phyloP scores from a whole-genome alignment of 2,329 filamentous ascomycete species.

The Amylocarpus encephaloides region DNA sequence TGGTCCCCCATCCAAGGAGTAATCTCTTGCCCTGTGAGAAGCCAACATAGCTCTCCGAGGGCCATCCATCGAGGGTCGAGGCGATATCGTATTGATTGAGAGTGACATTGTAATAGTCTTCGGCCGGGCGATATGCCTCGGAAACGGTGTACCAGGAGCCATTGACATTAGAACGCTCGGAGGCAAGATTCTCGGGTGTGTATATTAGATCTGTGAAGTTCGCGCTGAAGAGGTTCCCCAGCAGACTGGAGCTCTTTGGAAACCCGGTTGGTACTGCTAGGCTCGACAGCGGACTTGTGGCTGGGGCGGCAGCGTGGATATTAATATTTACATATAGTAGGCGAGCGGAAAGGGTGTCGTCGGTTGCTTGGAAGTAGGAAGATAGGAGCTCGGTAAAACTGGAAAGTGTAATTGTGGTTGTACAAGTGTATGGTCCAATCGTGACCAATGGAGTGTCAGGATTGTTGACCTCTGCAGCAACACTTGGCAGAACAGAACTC shows the following conservation, averaged over 20 bases:
- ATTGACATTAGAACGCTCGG: constrained; percentile 51
- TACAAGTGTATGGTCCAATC: constrained; percentile 51
- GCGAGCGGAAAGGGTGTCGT: constrained; percentile 48
- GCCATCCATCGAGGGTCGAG: constrained; percentile 56
- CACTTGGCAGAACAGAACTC: constrained; percentile 15
- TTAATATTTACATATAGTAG: constrained; percentile 50
- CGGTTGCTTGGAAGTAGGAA: constrained; percentile 47
- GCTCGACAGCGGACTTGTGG: constrained; percentile 37
- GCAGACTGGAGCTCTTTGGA: constrained; percentile 37
- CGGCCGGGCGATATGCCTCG: constrained; percentile 38
- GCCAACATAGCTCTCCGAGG: constrained; percentile 52
- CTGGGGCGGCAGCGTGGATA: constrained; percentile 48
- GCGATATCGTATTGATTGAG: constrained; percentile 26
- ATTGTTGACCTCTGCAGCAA: constrained; percentile 12
- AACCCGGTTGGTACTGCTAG: constrained; percentile 37
- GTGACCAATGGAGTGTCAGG: constrained; percentile 34
- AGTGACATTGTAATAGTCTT: constrained; percentile 44
- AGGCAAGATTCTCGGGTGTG: constrained; percentile 41
- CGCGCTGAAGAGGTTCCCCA: constrained; percentile 42
- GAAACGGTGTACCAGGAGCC: constrained; percentile 47
- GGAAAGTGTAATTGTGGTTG: constrained; percentile 43
- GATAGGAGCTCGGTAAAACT: constrained; percentile 43
- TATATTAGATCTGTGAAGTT: constrained; percentile 48
- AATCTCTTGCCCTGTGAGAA: constrained; percentile 47
- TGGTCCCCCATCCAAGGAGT: constrained; percentile 46